A percentile compares a stretch with the other conserved stretches of the same genome.
Conservation (phyloP, 2,329 filamentous ascomycete genomes). For the Aureobasidium uvarum region DNA sequence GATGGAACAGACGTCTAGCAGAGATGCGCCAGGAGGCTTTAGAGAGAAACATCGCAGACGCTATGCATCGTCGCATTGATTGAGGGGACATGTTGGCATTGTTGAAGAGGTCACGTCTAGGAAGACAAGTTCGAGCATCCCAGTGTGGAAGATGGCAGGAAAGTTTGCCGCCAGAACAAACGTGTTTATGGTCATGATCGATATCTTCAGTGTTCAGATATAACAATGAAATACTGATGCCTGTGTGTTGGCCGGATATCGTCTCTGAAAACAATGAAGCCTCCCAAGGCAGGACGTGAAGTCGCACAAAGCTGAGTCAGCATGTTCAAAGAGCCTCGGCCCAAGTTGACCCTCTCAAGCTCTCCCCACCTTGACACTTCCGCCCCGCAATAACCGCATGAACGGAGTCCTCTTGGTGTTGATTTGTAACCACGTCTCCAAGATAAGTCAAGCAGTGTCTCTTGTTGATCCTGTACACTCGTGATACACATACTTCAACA, state of each 20-base stretch:
- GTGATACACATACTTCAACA: not conserved
- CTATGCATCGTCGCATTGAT: not conserved
- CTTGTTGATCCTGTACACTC: not conserved
- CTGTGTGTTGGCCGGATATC: not conserved
- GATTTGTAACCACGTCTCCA: constrained; percentile 18
- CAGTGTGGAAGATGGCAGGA: not conserved
- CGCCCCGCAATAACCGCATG: constrained; percentile 19
- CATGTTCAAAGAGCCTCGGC: not conserved
- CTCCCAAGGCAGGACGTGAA: constrained; percentile 7
- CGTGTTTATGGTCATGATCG: not conserved
- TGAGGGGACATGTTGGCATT: not conserved
- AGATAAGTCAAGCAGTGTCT: not conserved
- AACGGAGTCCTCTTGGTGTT: constrained; percentile 1
- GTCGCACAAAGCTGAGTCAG: constrained; percentile 19
- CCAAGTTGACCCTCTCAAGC: not conserved
- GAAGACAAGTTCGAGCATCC: not conserved
- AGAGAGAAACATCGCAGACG: not conserved
- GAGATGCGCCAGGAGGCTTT: constrained; percentile 2
- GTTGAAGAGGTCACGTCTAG: not conserved
- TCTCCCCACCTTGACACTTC: not conserved
- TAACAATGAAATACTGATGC: not conserved
- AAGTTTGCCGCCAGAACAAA: not conserved
- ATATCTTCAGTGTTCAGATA: too few species aligned
- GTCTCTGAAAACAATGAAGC: not conserved
- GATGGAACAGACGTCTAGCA: not conserved